These are phyloP conservation scores for Fusarium sp. DNA, from an alignment of 2,329 filamentous ascomycete species.

Conservation along the genomic window DNA sequence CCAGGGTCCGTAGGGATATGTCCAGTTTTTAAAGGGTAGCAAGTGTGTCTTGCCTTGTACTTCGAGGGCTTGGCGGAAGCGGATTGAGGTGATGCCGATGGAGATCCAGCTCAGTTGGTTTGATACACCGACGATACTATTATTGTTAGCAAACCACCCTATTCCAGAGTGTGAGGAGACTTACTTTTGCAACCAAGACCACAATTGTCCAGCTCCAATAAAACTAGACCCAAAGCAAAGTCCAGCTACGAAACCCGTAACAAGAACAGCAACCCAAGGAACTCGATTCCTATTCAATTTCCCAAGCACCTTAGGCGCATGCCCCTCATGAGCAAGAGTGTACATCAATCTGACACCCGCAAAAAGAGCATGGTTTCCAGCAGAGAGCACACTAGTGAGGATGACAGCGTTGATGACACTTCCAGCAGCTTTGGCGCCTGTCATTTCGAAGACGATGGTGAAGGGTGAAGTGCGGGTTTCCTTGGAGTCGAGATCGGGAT, in stretches of 20 bases:
- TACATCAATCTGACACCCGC: constrained; percentile 52
- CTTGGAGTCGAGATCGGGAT: constrained; percentile 51
- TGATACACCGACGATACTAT: constrained; percentile 72
- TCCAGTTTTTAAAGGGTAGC: constrained; percentile 75
- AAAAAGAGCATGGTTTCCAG: constrained; percentile 54
- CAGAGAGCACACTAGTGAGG: constrained; percentile 53
- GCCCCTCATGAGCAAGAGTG: constrained; percentile 55
- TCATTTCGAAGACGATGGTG: constrained; percentile 70
- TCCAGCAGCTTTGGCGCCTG: constrained; percentile 63
- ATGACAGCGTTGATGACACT: constrained; percentile 71
- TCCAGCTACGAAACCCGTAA: constrained; percentile 67
- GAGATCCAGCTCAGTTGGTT: constrained; percentile 75
- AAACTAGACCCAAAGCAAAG: constrained; percentile 74
- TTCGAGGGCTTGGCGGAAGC: constrained; percentile 69
- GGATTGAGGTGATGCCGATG: constrained; percentile 73
- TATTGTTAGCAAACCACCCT: constrained; percentile 16
- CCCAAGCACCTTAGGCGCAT: constrained; percentile 68
- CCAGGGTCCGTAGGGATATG: constrained; percentile 72
- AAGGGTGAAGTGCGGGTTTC: constrained; percentile 53
- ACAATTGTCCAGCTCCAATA: constrained; percentile 73
- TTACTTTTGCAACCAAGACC: constrained; percentile 75
- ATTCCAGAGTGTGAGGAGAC: constrained; percentile 14
- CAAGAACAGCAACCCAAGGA: constrained; percentile 58
- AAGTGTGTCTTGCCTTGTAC: constrained; percentile 69
- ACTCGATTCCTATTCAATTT: constrained; percentile 52